Conservation (phyloP, 225 moss, liverwort and hornwort genomes). For the Physcomitrellopsis africana region DNA sequence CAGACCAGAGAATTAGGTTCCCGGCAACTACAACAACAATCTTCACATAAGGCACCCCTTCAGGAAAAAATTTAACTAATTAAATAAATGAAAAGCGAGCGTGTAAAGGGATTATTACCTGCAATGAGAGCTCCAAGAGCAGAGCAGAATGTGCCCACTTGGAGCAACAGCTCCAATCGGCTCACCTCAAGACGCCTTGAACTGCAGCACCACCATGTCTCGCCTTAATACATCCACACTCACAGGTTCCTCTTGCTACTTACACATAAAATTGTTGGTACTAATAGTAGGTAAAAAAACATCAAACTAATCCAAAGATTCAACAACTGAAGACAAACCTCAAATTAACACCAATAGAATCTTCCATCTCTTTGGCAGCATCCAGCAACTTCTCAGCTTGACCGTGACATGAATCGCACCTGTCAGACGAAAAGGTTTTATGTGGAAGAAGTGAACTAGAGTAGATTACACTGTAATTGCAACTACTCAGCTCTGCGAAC, state of each 20-base stretch:
- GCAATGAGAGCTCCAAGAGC: constrained; percentile 97
- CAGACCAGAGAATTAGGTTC: not conserved
- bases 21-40: not conserved
- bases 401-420: constrained; percentile 96
- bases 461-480: not conserved
- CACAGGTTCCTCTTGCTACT: constrained; percentile 14
- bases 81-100: not conserved
- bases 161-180: constrained; percentile 91
- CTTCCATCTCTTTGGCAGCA: constrained; percentile 98
- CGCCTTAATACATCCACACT: constrained; percentile 10
- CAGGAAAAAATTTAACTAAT: not conserved
- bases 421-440: constrained; percentile 28
- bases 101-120: constrained; percentile 49
- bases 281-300: not conserved
- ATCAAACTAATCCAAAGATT: constrained; percentile 15
- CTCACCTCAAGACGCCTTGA: constrained; percentile 97
- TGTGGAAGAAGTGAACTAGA: not conserved
- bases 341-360: constrained; percentile 90
- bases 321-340: constrained; percentile 53
- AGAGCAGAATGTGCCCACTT: constrained; percentile 97
- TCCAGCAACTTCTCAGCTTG: constrained; percentile 93
- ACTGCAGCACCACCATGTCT: constrained; percentile 52
- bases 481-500: not conserved
- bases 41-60: not conserved
- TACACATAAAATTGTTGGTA: not conserved